Evolutionary conservation across 2,329 filamentous ascomycete genomes (phyloP), one percentile per base, ranked within the genome.

Genomic region (Phaeoacremonium minimum): DNA sequence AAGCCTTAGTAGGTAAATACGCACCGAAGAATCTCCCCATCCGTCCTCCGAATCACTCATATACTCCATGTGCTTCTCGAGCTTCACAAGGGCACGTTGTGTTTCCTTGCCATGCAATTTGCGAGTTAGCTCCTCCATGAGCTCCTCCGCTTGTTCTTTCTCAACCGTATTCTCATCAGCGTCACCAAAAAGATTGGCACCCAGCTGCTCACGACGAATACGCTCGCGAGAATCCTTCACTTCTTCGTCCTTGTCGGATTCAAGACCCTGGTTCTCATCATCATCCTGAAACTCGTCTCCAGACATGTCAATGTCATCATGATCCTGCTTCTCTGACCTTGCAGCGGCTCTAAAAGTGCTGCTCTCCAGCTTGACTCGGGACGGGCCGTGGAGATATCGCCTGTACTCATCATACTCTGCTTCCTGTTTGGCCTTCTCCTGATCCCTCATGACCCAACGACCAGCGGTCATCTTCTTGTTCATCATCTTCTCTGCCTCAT

Each of bases 41-140:
- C 53, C 50, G 31, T 56, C 51, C 5, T 67, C 67, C 9, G 60
- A 64, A 38, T 71, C 86, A 46, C 80, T 85, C 50, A 87, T 86
- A 53, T 95, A 95, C 44, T 93, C 85, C 46, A 80, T 83, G 48
- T 94, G 87, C 58, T 87, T 85, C 61, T 96, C 93, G 35, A 87
- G 77, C 63, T 86, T 91, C 49, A 84, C 81, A 9, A 97, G 71
- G 9, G 85, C 81, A 61, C 94, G 95, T 40, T 85, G 81, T 5
- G 89, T 75, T 31, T 77, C 71, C 58, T 91, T 94, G 43, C 88
- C 85, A 38, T 85, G 73, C 44, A 80, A 77, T 57, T 81, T 85
- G 43, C 79, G 69, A 42, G 79, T 72, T 40, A 86, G 74, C 46
- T 83, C 82, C 47, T 86, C 83, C 52, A 80, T 77, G 48, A 77